phyloP scores from a whole-genome alignment of 768 basidiomycete species.

The Daedaleopsis nitida region DNA sequence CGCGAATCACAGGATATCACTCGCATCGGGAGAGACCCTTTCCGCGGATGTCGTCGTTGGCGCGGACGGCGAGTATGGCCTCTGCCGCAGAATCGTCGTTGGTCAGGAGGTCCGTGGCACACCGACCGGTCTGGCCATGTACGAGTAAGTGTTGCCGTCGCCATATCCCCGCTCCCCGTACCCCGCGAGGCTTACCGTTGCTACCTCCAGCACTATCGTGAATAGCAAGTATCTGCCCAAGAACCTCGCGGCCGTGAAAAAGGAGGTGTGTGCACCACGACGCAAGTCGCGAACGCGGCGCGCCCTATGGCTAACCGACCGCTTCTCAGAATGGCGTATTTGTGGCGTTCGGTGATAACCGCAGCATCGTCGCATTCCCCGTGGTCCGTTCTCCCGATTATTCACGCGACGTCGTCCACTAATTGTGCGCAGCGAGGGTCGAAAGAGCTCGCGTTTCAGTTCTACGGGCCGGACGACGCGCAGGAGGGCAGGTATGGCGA shows the following conservation, averaged over 20 bases:
- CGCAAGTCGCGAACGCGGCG: too few relatives aligned
- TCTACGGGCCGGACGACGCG: slow-evolving; percentile 11
- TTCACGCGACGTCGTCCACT: too few relatives aligned
- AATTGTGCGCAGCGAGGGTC: background rate
- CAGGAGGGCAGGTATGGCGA: slow-evolving; percentile 6
- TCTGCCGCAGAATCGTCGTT: slow-evolving; percentile 21
- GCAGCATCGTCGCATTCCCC: slow-evolving; percentile 10
- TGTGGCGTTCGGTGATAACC: slow-evolving; percentile 9
- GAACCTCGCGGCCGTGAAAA: background rate
- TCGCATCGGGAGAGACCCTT: slow-evolving; percentile 33
- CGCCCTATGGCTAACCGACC: too few relatives aligned
- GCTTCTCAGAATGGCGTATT: slow-evolving; percentile 8
- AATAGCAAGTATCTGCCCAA: slow-evolving; percentile 9
- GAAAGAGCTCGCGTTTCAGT: slow-evolving; percentile 9
- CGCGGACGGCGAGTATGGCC: slow-evolving; percentile 36
- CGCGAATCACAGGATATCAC: slow-evolving; percentile 24
- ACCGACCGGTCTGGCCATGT: slow-evolving; percentile 27
- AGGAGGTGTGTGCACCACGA: background rate
- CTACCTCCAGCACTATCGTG: background rate
- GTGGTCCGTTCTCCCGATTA: slow-evolving; percentile 2
- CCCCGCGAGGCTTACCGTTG: too few relatives aligned
- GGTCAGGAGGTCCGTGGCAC: slow-evolving; percentile 16
- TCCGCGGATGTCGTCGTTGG: slow-evolving; percentile 38
- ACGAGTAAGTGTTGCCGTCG: slow-evolving; percentile 26
- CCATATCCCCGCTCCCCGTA: background rate